Percentiles rank a stretch among this genome's conserved stretches.
phyloP scores from a whole-genome alignment of 1,139 yeast species.

The Pichia terricola region DNA sequence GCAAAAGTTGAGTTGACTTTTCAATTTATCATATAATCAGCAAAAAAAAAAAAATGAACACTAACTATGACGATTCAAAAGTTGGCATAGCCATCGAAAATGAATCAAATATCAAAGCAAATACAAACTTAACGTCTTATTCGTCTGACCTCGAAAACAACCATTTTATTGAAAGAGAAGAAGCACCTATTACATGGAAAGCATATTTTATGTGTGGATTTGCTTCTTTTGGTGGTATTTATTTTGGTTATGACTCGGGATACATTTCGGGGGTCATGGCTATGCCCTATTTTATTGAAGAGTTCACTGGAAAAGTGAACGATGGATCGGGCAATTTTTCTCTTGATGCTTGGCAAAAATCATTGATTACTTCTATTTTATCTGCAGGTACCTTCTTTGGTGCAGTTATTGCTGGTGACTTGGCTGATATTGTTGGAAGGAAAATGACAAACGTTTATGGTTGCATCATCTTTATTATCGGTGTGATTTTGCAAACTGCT shows the following conservation, averaged over 20 bases:
- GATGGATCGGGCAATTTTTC: slow-evolving; percentile 13
- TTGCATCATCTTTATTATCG: slow-evolving; percentile 46
- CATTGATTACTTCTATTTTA: slow-evolving; percentile 46
- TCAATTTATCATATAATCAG: too few species aligned
- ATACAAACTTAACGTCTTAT: neutral
- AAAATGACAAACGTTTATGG: slow-evolving; percentile 46
- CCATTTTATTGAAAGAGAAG: slow-evolving; percentile 8
- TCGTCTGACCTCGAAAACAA: neutral
- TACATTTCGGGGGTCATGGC: slow-evolving; percentile 50
- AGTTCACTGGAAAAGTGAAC: slow-evolving; percentile 26
- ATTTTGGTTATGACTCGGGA: slow-evolving; percentile 54
- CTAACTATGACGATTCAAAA: too few species aligned
- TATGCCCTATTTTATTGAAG: slow-evolving; percentile 37
- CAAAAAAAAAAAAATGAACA: too few species aligned
- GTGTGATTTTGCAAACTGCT: slow-evolving; percentile 53
- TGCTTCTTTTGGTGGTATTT: slow-evolving; percentile 47
- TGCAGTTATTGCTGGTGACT: slow-evolving; percentile 46
- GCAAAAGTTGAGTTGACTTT: too few species aligned
- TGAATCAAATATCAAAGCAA: neutral
- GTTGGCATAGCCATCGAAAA: neutral
- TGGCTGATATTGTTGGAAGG: slow-evolving; percentile 54
- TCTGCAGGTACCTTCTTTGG: slow-evolving; percentile 53
- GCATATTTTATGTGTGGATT: slow-evolving; percentile 30
- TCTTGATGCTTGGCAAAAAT: slow-evolving; percentile 25
- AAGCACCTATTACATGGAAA: slow-evolving; percentile 26